These are phyloP conservation scores for Solanum pennellii DNA, from an alignment of 257 asterid genomes.

Conservation along the genomic window DNA sequence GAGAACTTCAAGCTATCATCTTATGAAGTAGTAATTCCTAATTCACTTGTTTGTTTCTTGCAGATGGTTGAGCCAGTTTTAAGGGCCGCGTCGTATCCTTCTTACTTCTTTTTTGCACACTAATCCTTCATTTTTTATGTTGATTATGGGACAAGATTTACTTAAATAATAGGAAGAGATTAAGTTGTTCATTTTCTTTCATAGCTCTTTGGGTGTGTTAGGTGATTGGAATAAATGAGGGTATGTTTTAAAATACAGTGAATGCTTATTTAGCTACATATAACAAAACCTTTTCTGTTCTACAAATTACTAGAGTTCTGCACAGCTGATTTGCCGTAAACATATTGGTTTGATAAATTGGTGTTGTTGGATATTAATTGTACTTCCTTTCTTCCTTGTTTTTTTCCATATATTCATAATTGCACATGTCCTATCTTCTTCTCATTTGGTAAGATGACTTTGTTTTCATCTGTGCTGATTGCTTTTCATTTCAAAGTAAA, in stretches of 20 bases:
- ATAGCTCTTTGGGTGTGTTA: neutral
- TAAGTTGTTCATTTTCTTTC: neutral
- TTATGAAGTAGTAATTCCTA: neutral
- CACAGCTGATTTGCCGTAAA: neutral
- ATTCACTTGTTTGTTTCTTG: slow-evolving; percentile 10
- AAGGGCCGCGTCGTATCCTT: slow-evolving; percentile 88
- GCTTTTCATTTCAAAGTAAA: neutral
- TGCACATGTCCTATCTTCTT: neutral
- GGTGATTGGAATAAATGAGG: neutral
- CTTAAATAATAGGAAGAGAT: neutral
- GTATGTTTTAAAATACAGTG: neutral
- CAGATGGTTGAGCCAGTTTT: slow-evolving; percentile 90
- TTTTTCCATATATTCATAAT: neutral
- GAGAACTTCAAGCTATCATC: neutral
- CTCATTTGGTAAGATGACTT: neutral
- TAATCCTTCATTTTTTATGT: neutral
- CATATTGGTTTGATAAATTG: neutral
- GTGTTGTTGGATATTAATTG: neutral
- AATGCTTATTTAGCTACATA: neutral
- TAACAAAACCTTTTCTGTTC: neutral
- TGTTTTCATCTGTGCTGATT: neutral
- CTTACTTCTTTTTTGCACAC: slow-evolving; percentile 3
- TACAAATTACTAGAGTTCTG: neutral
- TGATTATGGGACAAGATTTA: neutral
- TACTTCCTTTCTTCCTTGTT: neutral